Base-by-base conservation (phyloP, 2,329 filamentous ascomycete genomes). In the Epichloe gansuensis region DNA sequence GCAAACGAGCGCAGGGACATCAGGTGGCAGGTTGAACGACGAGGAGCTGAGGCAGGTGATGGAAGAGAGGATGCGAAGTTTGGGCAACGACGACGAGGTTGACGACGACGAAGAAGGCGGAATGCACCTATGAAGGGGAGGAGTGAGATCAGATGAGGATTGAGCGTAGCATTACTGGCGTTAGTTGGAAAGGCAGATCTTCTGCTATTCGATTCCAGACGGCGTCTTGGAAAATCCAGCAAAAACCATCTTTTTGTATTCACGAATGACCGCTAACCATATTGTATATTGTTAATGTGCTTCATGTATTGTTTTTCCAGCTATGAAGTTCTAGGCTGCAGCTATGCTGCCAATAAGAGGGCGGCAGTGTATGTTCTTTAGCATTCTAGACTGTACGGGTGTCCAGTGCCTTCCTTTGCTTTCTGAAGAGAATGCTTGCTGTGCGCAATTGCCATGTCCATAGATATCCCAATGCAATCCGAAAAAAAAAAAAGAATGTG, bases 31-130 rank as follows among this genome's bases (percentile, higher is more conserved):
- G 35, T 56, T 84, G 51, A 72, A 70, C 23, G 81, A 83, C 55
- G 78, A 82, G 56, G 74, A 84, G 62, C 66, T 86, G 51, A 69
- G 77, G 52, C 66, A 72, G 55, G 71, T 72, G 49, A 61, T 85
- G 54, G 74, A 79, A 59, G 76, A 75, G 58, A 75, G 75, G 50
- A 70, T 84, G 66, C 69, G 71, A 46, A 60, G 67, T 6, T 60
- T 74, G 25, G 69, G 62, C 12, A 65, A 66, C 4, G 71, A 72
- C 2, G 71, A 53, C 1, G 50, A 71, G 27, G 8, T 31, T 6
- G 71, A 71, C 23, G 25, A 42, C 3, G 72, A 62, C 12, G 61
- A 72, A 12, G 74, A 81, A 4, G 77, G 74, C 21, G 82, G 82
- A 1, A 71, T 86, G 70, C 80, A 86, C 67, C 65, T 86, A 45